Evolutionary conservation across 805 yeast genomes (phyloP), one percentile per base, ranked within the genome.

Genomic region (Ogataea allantospora): DNA sequence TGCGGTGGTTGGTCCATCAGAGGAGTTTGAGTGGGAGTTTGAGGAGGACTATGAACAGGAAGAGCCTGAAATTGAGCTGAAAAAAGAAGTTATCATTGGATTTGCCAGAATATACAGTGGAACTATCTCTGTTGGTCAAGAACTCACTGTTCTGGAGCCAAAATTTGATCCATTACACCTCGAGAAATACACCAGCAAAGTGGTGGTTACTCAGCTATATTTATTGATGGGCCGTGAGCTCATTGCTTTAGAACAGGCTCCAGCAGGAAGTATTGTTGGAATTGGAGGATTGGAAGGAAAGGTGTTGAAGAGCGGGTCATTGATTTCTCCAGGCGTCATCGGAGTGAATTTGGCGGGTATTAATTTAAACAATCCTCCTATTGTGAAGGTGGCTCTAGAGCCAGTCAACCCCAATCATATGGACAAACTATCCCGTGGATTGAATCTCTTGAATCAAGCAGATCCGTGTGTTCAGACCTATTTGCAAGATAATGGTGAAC

Each of bases 251-350:
- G 74, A 81, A 28, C 72, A 71, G 12, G 96, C 91, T 5, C 96
- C 96, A 2, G 91, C 97, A 1, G 99, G 99, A 21, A 88, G 85
- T 50, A 88, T 93, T 44, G 95, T 87, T 6, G 99, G 97, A 34
- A 82, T 93, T 33, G 91, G 88, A 24, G 98, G 99, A 0, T 69
- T 93, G 14, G 95, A 83, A 2, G 86, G 85, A 6, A 78, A 78
- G 36, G 73, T 93, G 21, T 61, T 91, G 49, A 93, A 93, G 57
- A 86, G 81, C 54, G 99, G 96, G 34, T 89, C 99, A 0, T 58
- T 88, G 33, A 69, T 85, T 5, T 69, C 79, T 32, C 70, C 77
- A 0, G 74, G 71, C 2, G 58, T 72, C 2, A 65, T 73, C 5
- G 89, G 88, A 27, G 79, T 80, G n/a, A 83, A 83, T 50, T 66